Evolutionary conservation across 305 asterid species (phyloP).

Genomic region (Fraxinus velutina): DNA sequence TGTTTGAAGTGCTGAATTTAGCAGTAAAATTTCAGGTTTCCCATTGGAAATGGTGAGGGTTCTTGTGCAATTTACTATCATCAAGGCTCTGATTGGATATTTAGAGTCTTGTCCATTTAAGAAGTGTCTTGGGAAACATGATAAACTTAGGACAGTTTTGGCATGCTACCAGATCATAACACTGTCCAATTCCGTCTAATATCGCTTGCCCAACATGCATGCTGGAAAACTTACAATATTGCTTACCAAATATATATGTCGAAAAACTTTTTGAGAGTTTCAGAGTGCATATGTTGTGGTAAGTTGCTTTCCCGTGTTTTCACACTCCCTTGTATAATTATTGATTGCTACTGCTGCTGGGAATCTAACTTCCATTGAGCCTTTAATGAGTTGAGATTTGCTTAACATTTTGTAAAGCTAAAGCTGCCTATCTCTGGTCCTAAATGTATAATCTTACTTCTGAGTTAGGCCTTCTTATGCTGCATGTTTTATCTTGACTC

Average conservation of each 20-base stretch:
- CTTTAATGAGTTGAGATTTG: not conserved
- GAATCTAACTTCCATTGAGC: not conserved
- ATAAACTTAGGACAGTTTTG: not conserved
- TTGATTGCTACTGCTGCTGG: not conserved
- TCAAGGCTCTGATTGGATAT: not conserved
- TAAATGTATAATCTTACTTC: not conserved
- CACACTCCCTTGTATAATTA: not conserved
- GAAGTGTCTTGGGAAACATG: not conserved
- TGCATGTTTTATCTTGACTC: not conserved
- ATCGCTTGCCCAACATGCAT: not conserved
- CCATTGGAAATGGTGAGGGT: not conserved
- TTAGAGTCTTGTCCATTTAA: too few relatives aligned
- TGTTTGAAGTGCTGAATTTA: not conserved
- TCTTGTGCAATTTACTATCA: not conserved
- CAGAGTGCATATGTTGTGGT: not conserved
- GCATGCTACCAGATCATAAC: not conserved
- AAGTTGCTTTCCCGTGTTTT: not conserved
- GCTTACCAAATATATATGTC: too few relatives aligned
- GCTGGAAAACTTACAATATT: not conserved
- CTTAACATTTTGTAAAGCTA: not conserved
- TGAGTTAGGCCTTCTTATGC: not conserved
- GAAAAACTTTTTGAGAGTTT: not conserved
- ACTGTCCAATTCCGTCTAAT: not conserved
- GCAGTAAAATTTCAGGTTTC: not conserved
- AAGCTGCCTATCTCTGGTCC: not conserved